Conservation (phyloP, 805 yeast genomes). For the Nakazawaea pomicola region DNA sequence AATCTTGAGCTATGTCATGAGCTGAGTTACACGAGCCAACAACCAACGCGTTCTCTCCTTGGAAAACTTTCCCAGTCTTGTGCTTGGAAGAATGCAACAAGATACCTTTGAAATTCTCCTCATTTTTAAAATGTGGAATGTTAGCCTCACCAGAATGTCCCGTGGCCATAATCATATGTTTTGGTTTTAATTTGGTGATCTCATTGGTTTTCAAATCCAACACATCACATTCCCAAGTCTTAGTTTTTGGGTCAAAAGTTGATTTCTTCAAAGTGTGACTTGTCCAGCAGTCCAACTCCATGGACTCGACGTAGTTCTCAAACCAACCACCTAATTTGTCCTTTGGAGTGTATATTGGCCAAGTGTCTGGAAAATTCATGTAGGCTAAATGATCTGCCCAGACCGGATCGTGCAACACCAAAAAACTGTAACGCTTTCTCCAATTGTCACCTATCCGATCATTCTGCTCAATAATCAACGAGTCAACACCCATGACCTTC, state of each 20-base stretch:
- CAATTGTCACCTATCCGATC: slow-evolving; percentile 39
- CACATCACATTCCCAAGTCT: slow-evolving; percentile 30
- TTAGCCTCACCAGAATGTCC: slow-evolving; percentile 44
- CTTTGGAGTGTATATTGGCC: slow-evolving; percentile 39
- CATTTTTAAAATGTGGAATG: slow-evolving; percentile 34
- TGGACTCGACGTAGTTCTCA: slow-evolving; percentile 33
- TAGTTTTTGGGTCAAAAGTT: slow-evolving; percentile 22
- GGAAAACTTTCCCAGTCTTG: slow-evolving; percentile 34
- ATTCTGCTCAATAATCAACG: slow-evolving; percentile 34
- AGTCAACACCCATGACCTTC: slow-evolving; percentile 34
- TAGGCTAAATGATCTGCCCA: slow-evolving; percentile 38
- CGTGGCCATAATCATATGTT: slow-evolving; percentile 37
- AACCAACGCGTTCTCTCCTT: slow-evolving; percentile 38
- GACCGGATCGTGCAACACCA: slow-evolving; percentile 42
- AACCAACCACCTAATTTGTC: slow-evolving; percentile 41
- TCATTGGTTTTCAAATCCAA: slow-evolving; percentile 24
- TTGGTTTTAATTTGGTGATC: slow-evolving; percentile 23
- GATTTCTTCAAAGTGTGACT: slow-evolving; percentile 26
- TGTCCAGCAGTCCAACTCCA: slow-evolving; percentile 37
- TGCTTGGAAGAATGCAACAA: slow-evolving; percentile 38
- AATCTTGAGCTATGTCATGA: slow-evolving; percentile 42
- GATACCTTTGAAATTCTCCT: slow-evolving; percentile 31
- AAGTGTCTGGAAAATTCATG: slow-evolving; percentile 32
- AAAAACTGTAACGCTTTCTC: slow-evolving; percentile 39
- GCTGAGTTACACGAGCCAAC: slow-evolving; percentile 42